phyloP scores from a whole-genome alignment of 805 yeast genomes.

The Barnettozyma pratensis region DNA sequence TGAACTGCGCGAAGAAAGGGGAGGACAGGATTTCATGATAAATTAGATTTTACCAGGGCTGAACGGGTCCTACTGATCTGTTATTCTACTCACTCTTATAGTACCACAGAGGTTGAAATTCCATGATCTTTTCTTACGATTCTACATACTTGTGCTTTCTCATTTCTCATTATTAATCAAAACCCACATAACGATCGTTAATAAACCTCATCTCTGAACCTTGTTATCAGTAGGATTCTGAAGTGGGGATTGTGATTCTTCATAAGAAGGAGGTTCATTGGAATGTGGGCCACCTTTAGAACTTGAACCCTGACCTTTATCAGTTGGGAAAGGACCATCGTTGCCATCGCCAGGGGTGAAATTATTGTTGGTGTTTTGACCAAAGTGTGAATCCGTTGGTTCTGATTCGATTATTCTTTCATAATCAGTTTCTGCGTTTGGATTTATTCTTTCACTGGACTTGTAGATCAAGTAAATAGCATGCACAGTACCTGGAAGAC shows the following conservation, averaged over 20 bases:
- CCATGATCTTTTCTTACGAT: neutral
- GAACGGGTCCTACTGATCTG: too few relatives aligned
- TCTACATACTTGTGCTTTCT: neutral
- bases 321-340: neutral
- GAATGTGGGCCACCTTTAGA: neutral
- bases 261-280: slow-evolving; percentile 21
- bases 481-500: slow-evolving; percentile 69
- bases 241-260: slow-evolving; percentile 1
- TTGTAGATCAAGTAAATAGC: slow-evolving; percentile 38
- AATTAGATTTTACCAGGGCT: too few relatives aligned
- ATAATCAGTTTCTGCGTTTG: slow-evolving; percentile 11
- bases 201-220: slow-evolving; percentile 11
- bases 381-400: neutral
- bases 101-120: neutral
- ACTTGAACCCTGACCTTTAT: neutral
- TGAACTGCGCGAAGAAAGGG: too few relatives aligned
- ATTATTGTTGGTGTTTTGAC: neutral
- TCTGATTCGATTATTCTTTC: slow-evolving; percentile 19
- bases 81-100: too few relatives aligned
- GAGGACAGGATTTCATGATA: too few relatives aligned
- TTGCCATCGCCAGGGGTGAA: neutral
- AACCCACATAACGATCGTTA: too few relatives aligned
- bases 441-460: neutral
- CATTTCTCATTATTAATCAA: neutral
- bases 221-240: slow-evolving; percentile 19